Evolutionary conservation across 2,329 filamentous ascomycete species (phyloP), one percentile per base, ranked within the genome.

Genomic region (Bipolaris bicolor): DNA sequence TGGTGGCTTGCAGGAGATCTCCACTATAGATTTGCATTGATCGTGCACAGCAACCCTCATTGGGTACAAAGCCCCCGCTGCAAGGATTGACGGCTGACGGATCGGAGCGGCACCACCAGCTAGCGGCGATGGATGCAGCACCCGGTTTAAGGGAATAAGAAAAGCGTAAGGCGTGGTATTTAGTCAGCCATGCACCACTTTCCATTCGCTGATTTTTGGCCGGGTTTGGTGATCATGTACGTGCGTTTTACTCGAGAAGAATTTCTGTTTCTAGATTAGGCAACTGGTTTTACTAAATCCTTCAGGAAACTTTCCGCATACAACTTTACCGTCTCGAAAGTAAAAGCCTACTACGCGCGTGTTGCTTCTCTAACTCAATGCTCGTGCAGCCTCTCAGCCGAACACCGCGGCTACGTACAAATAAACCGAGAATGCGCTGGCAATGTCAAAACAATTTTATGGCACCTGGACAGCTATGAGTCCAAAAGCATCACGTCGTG

Each of bases 1-100:
- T 40, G 16, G 31, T 45, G 34, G 53, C 34, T 34, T 56, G 53
- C 48, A 56, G 41, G 11, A 46, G 40, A 46, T 47, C 48, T 46
- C 24, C 43, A 26, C n/a, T 16, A 26, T 34, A 46, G 43, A 29
- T 40, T 47, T 16, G 36, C 34, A n/a, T 45, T 41, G 7, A 24
- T 18, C 33, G 2, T 29, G 3, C 5, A 15, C 22, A 41, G 7
- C 41, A 40, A 10, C 26, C 18, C 20, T 47, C 20, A 22, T 56
- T 47, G 48, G 48, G 47, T 39, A 34, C 29, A 15, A 9, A 22
- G 36, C 11, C 22, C 7, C n/a, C 26, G 22, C 20, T 47, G 41
- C 13, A 40, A 29, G n/a, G 34, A 26, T 56, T 36, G 26, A 46
- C 43, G 49, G 40, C 29, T 50, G 52, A 44, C 53, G 53, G 47